Evolutionary conservation across 345 rosid species (phyloP).

Genomic region (Gossypium anomalum): DNA sequence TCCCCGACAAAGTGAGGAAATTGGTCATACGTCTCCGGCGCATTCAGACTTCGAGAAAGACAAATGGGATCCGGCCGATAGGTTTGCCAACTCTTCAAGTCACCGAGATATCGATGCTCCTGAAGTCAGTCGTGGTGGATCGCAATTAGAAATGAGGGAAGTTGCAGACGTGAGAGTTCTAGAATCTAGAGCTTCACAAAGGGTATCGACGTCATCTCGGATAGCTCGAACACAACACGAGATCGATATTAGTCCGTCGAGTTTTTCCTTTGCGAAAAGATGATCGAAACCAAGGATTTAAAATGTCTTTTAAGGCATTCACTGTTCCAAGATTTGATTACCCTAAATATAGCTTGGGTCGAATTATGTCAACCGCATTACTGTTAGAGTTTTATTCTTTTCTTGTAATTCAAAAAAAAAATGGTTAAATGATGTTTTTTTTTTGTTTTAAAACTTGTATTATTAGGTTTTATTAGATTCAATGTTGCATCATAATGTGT

Average conservation of each 20-base stretch:
- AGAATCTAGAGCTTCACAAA: background rate
- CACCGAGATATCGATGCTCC: background rate
- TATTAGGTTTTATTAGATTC: too few relatives aligned
- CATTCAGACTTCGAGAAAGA: background rate
- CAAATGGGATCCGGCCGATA: background rate
- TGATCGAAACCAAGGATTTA: too few relatives aligned
- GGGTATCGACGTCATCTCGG: background rate
- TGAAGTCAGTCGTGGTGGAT: background rate
- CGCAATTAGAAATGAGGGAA: background rate
- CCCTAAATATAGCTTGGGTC: too few relatives aligned
- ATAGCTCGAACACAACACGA: background rate
- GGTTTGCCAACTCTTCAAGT: background rate
- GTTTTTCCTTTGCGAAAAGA: background rate
- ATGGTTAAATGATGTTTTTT: fast-evolving
- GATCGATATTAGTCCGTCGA: background rate
- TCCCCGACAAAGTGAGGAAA: slow-evolving; percentile 18
- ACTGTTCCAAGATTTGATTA: fast-evolving
- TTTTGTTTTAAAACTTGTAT: too few relatives aligned
- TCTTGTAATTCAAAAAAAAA: too few relatives aligned
- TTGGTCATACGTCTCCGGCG: background rate
- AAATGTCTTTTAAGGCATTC: too few relatives aligned
- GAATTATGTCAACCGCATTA: fast-evolving
- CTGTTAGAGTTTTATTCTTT: fast-evolving
- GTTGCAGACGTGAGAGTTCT: background rate
- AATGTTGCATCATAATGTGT: too few relatives aligned